A percentile compares a stretch with the other conserved stretches of the same genome.
phyloP scores from a whole-genome alignment of 805 yeast species.

The Spathaspora hagerdaliae region DNA sequence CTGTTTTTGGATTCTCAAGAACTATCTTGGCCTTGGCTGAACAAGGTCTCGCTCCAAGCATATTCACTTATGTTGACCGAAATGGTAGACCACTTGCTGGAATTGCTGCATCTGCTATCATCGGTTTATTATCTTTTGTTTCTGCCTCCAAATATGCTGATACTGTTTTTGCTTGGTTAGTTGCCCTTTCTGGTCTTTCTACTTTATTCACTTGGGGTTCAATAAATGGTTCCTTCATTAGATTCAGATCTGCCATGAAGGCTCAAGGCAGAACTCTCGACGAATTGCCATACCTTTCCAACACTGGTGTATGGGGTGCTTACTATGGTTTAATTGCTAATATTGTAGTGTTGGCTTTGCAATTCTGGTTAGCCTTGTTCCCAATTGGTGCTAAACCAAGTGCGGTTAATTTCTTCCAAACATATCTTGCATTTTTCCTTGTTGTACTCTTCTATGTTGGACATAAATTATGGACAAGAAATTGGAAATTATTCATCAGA shows the following conservation, averaged over 20 bases:
- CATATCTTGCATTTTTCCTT: slow-evolving; percentile 49
- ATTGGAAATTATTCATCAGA: slow-evolving; percentile 31
- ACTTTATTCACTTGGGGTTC: slow-evolving; percentile 35
- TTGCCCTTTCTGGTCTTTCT: slow-evolving; percentile 32
- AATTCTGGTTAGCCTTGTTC: slow-evolving; percentile 32
- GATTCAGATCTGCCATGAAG: slow-evolving; percentile 29
- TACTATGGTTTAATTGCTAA: slow-evolving; percentile 21
- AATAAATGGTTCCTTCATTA: slow-evolving; percentile 26
- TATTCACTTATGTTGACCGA: slow-evolving; percentile 34
- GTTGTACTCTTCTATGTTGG: slow-evolving; percentile 45
- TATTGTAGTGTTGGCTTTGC: slow-evolving; percentile 24
- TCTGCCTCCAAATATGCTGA: slow-evolving; percentile 35
- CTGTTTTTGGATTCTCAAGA: slow-evolving; percentile 41
- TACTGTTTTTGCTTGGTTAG: slow-evolving; percentile 33
- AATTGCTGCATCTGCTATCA: slow-evolving; percentile 25
- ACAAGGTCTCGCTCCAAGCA: slow-evolving; percentile 36
- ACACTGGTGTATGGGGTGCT: slow-evolving; percentile 41
- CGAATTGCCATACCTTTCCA: slow-evolving; percentile 52
- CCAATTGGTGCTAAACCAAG: slow-evolving; percentile 26
- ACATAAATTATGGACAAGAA: slow-evolving; percentile 46
- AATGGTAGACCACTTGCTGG: slow-evolving; percentile 39
- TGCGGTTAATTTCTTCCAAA: slow-evolving; percentile 48
- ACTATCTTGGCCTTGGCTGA: slow-evolving; percentile 37
- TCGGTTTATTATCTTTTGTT: slow-evolving; percentile 38
- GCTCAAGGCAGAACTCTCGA: slow-evolving; percentile 35